Evolutionary conservation across 2,329 filamentous ascomycete species (phyloP), one percentile per base, ranked within the genome.

Genomic region (Hypomyces rosellus): DNA sequence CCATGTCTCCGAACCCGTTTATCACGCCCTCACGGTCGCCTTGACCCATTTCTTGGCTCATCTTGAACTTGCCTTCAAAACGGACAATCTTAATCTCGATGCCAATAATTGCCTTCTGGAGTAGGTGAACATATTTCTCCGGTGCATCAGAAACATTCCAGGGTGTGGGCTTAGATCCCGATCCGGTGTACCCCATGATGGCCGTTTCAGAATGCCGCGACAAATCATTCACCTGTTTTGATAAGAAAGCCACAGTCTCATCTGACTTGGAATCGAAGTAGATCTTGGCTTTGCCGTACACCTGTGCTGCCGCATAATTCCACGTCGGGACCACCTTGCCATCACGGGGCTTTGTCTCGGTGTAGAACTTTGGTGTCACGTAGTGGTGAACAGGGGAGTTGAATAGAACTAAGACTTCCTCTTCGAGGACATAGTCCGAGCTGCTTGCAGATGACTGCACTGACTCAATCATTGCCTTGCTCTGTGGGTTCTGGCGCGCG

Each of bases 271-370:
- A 59, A 50, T 85, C 76, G 50, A 67, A 75, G 55, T 74, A 79
- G 4, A 86, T 65, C 0, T 54, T 76, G 1, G 78, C 77, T 2
- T 64, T 72, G 1, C 84, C 84, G 56, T 86, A 86, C 0, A 72
- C 80, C 63, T 87, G 81, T 0, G 75, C 82, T 0, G 83, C 81
- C 0, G 80, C 71, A 57, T 87, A 88, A 63, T 88, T 82, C 84
- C 84, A 87, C 0, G 84, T 88, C 1, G 82, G 82, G 5, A 85
- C 84, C 0, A 86, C 83, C 57, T 87, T 87, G 11, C 75, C 83
- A 0, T 76, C 82, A 0, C 59, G 61, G 0, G 82, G 83, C 61
- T 86, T 87, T 1, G 84, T 86, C 55, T 81, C 74, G 11, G 68
- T 72, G 67, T 86, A 87, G 65, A 86, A 86, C 53, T 84, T 82